These are phyloP conservation scores for Psilocybe cyanescens DNA, from an alignment of 768 basidiomycete genomes.

Conservation along the genomic window DNA sequence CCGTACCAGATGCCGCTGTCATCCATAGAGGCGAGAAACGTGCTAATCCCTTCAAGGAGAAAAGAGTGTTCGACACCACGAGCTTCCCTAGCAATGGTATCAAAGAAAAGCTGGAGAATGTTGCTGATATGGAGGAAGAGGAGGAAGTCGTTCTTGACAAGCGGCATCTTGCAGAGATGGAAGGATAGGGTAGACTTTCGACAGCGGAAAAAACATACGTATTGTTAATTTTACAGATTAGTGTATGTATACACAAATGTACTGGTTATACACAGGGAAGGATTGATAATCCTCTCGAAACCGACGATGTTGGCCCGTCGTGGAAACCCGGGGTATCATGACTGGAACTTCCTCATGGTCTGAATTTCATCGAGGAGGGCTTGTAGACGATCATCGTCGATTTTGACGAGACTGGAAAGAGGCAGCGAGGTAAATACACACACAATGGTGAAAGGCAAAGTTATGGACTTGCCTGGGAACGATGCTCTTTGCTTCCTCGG, in stretches of 20 bases:
- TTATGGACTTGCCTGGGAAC: slow-evolving; percentile 71
- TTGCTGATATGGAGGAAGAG: slow-evolving; percentile 45
- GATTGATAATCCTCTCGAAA: not conserved
- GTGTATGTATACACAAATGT: slow-evolving; percentile 7
- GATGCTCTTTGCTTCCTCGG: slow-evolving; percentile 92
- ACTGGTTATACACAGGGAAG: not conserved
- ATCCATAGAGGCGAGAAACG: slow-evolving; percentile 63
- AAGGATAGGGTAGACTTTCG: slow-evolving; percentile 39
- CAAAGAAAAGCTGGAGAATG: slow-evolving; percentile 37
- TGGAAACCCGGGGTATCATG: slow-evolving; percentile 38
- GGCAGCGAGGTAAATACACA: not conserved
- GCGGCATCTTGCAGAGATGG: slow-evolving; percentile 52
- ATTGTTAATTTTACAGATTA: slow-evolving; percentile 16
- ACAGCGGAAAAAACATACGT: not conserved
- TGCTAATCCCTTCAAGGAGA: slow-evolving; percentile 68
- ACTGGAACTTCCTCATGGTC: slow-evolving; percentile 89
- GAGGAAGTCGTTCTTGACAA: slow-evolving; percentile 42
- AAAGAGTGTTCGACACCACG: slow-evolving; percentile 68
- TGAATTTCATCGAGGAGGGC: slow-evolving; percentile 85
- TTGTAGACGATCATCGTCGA: slow-evolving; percentile 88
- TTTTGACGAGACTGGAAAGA: slow-evolving; percentile 70
- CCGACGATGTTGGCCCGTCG: not conserved
- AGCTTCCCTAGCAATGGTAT: slow-evolving; percentile 42
- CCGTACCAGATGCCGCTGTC: slow-evolving; percentile 72
- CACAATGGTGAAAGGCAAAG: not conserved